Conservation (phyloP, 768 basidiomycete species). For the Albatrellus ellisii region DNA sequence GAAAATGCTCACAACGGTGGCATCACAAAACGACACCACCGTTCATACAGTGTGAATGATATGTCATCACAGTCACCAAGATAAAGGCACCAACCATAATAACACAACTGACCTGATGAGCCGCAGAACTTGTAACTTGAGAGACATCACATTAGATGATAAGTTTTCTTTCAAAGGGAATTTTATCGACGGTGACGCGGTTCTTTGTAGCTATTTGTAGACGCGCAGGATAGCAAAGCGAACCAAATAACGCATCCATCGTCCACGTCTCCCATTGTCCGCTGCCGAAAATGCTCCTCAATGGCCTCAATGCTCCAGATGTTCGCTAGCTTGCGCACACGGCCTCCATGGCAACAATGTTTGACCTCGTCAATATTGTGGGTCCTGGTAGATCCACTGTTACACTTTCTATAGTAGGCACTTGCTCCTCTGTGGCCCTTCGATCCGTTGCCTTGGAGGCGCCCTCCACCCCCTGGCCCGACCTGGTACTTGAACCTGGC, state of each 20-base stretch:
- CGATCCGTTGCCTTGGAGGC: constrained; percentile 1
- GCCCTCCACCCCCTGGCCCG: not conserved
- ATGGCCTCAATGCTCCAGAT: not conserved
- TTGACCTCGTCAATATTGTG: not conserved
- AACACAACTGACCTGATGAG: not conserved
- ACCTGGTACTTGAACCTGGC: not conserved
- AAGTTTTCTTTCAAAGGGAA: no score
- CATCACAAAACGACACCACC: constrained; percentile 23
- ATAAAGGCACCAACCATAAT: not conserved
- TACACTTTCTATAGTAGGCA: not conserved
- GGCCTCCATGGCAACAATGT: not conserved
- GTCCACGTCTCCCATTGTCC: not conserved
- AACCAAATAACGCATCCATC: not conserved
- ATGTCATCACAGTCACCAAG: constrained; percentile 33
- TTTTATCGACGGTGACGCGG: not conserved
- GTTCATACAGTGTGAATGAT: constrained; percentile 71
- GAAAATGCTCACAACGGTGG: constrained; percentile 42
- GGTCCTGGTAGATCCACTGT: constrained; percentile 4
- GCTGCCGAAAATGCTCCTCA: constrained; percentile 1
- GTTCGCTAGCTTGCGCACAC: not conserved
- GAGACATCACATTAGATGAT: no score
- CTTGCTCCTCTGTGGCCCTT: not conserved
- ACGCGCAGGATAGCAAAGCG: not conserved
- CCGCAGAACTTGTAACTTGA: no score
- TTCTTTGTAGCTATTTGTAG: not conserved